Evolutionary conservation across 1,284 basidiomycete genomes (phyloP), one percentile per base, ranked within the genome.

Genomic region (Cryptococcus hybrid): DNA sequence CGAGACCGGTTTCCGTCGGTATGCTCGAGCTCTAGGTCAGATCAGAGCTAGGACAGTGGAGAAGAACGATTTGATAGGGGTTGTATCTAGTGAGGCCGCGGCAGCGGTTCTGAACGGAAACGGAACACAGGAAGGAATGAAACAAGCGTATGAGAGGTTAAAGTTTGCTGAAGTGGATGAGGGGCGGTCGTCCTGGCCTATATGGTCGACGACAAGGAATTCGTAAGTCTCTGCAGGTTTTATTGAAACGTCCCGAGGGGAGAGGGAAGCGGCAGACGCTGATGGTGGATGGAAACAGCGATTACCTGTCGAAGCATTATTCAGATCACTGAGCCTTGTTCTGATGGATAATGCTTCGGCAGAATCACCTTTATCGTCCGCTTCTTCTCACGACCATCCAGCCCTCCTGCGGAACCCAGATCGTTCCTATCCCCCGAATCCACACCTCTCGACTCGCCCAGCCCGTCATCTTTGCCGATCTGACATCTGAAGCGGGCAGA

Each of bases 1-100:
- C 63, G 96, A 99, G 78, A 98, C 96, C 13, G 92, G 89, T 0
- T 94, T 99, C 71, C 81, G 96, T 58, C 81, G 96, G 50, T 99
- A 99, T 73, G 84, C 18, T 18, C 87, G 96, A 37, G 88, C 87
- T 66, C 80, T 98, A 47, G 84, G 86, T 30, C 85, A 82, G 76
- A 83, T 96, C 48, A 89, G 88, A 82, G 87, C 88, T 51, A 66
- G 78, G 35, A 70, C 70, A 12, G 55, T 61, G 7, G 76, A 78
- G 48, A 71, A 68, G 47, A 63, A 68, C 4, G 77, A 74, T 7
- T 59, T 74, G 15, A 68, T 78, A 15, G 74, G 69, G 0, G 61
- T 65, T 11, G 68, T 74, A 0, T 65, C 69, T 3, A 54, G 66
- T 8, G 73, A 73, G 9, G 60, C 67, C 0, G 30, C 30, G 4